Conservation (phyloP, 352 stramenopile species). For the Globisporangium emineosum region DNA sequence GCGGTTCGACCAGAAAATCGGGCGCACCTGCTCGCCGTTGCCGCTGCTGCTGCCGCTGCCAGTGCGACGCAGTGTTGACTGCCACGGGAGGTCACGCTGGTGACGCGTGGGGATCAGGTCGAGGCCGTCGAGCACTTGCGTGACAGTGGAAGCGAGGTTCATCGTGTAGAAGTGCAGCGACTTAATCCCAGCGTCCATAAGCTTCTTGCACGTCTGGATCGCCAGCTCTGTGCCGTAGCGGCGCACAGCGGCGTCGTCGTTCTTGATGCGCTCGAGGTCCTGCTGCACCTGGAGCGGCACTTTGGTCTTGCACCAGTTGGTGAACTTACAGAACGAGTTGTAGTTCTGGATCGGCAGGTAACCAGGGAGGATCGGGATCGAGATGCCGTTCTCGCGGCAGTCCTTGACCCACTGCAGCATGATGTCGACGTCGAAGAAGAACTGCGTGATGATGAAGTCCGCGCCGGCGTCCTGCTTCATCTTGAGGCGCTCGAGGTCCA, state of each 20-base stretch:
- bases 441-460: conserved; percentile 99
- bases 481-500: conserved; percentile 97
- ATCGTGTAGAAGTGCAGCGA: conserved; percentile 96
- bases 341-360: conserved; percentile 90
- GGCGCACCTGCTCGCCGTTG: conserved; percentile 86
- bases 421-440: conserved; percentile 98
- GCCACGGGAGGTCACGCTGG: conserved; percentile 72
- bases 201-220: conserved; percentile 89
- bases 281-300: conserved; percentile 86
- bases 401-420: conserved; percentile 96
- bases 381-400: conserved; percentile 90
- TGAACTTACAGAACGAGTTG: conserved; percentile 98
- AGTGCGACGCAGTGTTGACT: conserved; percentile 60
- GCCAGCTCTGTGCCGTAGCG: conserved; percentile 93
- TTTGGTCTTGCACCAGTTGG: conserved; percentile 96
- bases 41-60: conserved; percentile 62
- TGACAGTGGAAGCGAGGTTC: conserved; percentile 89
- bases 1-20: conserved; percentile 98
- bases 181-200: conserved; percentile 76
- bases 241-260: conserved; percentile 93
- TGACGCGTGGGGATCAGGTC: conserved; percentile 57
- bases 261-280: conserved; percentile 86
- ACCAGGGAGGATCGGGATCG: conserved; percentile 95
- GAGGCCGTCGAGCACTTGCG: conserved; percentile 76
- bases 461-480: conserved; percentile 96